Conservation (phyloP, 2,329 filamentous ascomycete species). For the Clarireedia paspali region DNA sequence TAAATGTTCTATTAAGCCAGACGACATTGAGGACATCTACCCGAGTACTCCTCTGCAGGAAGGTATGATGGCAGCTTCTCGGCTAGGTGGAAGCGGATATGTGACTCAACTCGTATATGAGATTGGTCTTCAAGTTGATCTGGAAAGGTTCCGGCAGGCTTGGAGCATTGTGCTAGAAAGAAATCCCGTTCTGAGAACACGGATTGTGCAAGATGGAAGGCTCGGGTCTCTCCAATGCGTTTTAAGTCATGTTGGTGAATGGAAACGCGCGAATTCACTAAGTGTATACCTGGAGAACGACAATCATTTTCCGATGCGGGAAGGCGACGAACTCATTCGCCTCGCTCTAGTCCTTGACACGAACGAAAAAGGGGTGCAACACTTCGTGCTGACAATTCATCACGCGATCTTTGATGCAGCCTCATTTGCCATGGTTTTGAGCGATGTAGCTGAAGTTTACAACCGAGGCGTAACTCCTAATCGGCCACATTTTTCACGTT, state of each 20-base stretch:
- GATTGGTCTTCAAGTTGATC: neutral
- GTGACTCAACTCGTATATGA: neutral
- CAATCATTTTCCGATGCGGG: neutral
- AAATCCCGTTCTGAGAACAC: neutral
- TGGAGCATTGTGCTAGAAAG: neutral
- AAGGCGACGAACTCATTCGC: neutral
- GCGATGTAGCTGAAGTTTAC: conserved; percentile 10
- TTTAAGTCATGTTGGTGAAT: neutral
- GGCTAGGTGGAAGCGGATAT: neutral
- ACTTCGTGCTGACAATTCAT: neutral
- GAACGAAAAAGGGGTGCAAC: neutral
- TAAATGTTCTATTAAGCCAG: neutral
- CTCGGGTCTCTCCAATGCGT: neutral
- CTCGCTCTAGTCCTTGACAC: neutral
- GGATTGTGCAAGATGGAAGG: neutral
- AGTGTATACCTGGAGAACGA: neutral
- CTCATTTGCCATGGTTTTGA: conserved; percentile 11
- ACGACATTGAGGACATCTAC: neutral
- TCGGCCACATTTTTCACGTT: neutral
- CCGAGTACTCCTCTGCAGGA: neutral
- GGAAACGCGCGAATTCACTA: neutral
- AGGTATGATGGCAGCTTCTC: neutral
- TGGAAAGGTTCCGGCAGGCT: neutral
- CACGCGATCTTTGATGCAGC: neutral
- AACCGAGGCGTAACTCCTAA: neutral